Base-by-base conservation (phyloP, 2,329 filamentous ascomycete species). In the Incumbomyces lentus region DNA sequence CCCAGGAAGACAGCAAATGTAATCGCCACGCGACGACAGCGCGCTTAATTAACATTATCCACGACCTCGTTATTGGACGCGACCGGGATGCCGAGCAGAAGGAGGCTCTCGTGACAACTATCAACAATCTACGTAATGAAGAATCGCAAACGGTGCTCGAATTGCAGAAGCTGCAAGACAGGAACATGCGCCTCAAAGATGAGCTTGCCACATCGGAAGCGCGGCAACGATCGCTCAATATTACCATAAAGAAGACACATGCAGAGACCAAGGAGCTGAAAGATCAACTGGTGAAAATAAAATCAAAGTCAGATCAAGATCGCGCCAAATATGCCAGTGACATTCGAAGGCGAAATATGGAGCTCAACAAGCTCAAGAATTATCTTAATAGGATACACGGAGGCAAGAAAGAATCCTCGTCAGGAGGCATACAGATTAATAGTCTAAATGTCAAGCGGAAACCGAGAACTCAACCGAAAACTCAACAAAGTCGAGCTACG, bases 71-170 rank as follows among this genome's bases (percentile, higher is more conserved):
- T 49, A 64, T 95, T 50, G 79, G 89, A 55, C 79, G 89, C 71
- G 92, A 98, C 64, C 85, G 87, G 62, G 90, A 95, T 65, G 84
- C 88, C 52, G 85, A 92, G 53, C 84, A 93, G 62, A 82, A 86
- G 58, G 90, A 95, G 64, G 82, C 80, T 29, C 73, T 95, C 16
- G 86, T 86, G 2, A 76, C 78, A 12, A 86, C 86, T 3, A 77
- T 96, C 46, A 84, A 85, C 48, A 78, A 73, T 18, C 68, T 95
- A 11, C 84, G 86, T 50, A 76, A 79, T 54, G 86, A 92, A 53
- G 79, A 84, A 48, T 72, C 84, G 12, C 83, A 84, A 44, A 82
- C 88, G 57, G 77, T 81, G 6, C 74, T 76, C 55, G 82, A 89
- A 56, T 72, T 86, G 52, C 70, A 76, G 44, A 73, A 70, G 57